Evolutionary conservation across 257 asterid genomes (phyloP).

Genomic region (Gynochthodes officinalis): DNA sequence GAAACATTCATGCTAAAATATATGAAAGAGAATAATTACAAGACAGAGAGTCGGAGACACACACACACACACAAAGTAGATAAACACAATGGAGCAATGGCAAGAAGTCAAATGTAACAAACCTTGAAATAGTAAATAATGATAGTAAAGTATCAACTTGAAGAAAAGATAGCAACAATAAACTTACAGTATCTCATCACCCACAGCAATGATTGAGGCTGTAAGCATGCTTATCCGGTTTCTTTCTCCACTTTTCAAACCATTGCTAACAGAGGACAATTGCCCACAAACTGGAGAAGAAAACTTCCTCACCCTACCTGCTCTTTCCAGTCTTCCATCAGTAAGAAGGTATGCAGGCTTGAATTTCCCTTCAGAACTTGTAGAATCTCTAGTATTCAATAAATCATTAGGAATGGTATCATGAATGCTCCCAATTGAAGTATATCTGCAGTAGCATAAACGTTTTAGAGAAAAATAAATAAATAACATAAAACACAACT

Average conservation of each 20-base stretch:
- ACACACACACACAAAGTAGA: background rate
- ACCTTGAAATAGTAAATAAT: background rate
- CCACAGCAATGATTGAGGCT: conserved; percentile 77
- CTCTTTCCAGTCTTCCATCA: conserved; percentile 95
- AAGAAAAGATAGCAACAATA: conserved; percentile 12
- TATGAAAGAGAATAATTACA: background rate
- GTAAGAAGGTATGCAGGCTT: conserved; percentile 80
- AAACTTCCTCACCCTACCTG: conserved; percentile 74
- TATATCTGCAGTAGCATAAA: conserved; percentile 54
- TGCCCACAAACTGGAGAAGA: conserved; percentile 34
- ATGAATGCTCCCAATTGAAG: conserved; percentile 95
- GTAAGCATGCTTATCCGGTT: conserved; percentile 39
- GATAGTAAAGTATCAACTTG: background rate
- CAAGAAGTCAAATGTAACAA: background rate
- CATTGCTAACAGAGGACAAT: conserved; percentile 46
- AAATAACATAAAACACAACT: no score
- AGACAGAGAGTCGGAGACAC: no score
- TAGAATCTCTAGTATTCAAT: conserved; percentile 45
- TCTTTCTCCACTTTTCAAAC: conserved; percentile 42
- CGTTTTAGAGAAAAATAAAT: conserved; percentile 1
- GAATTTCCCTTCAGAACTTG: conserved; percentile 44
- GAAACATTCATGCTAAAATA: background rate
- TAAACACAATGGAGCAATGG: background rate
- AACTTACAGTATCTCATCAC: conserved; percentile 94
- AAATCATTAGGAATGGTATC: conserved; percentile 84